These are phyloP conservation scores for Phaffia australis DNA, from an alignment of 768 basidiomycete genomes.

Conservation along the genomic window DNA sequence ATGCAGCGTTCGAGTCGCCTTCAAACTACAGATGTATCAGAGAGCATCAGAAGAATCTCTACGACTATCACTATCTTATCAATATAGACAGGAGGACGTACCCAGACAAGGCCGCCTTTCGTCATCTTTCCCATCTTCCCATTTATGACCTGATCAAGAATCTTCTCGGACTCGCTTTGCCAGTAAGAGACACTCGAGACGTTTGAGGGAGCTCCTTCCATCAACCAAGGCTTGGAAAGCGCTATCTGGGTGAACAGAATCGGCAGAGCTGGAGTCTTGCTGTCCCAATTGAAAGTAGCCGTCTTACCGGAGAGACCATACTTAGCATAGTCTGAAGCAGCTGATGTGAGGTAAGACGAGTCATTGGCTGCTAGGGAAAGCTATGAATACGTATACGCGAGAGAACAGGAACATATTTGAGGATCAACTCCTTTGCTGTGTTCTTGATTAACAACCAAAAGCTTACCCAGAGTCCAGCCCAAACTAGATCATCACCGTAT, in stretches of 20 bases:
- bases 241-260: constrained; percentile 67
- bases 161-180: constrained; percentile 59
- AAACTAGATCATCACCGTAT: constrained; percentile 57
- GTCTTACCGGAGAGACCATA: constrained; percentile 49
- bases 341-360: constrained; percentile 51
- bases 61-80: constrained; percentile 1
- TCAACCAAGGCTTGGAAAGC: constrained; percentile 46
- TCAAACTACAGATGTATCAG: constrained; percentile 65
- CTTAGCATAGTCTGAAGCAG: constrained; percentile 51
- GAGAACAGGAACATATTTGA: constrained; percentile 6
- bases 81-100: background rate
- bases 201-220: constrained; percentile 34
- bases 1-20: constrained; percentile 68
- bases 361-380: constrained; percentile 64
- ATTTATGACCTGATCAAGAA: constrained; percentile 62
- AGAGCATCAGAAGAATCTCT: constrained; percentile 6
- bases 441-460: constrained; percentile 16
- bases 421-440: constrained; percentile 26
- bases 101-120: constrained; percentile 42
- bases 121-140: constrained; percentile 52
- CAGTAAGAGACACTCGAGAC: constrained; percentile 47
- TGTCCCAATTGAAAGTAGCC: constrained; percentile 79
- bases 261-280: constrained; percentile 55
- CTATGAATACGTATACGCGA: constrained; percentile 46
- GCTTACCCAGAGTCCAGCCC: constrained; percentile 21